Base-by-base conservation (phyloP, 2,329 filamentous ascomycete species). In the Penicillium crustosum region DNA sequence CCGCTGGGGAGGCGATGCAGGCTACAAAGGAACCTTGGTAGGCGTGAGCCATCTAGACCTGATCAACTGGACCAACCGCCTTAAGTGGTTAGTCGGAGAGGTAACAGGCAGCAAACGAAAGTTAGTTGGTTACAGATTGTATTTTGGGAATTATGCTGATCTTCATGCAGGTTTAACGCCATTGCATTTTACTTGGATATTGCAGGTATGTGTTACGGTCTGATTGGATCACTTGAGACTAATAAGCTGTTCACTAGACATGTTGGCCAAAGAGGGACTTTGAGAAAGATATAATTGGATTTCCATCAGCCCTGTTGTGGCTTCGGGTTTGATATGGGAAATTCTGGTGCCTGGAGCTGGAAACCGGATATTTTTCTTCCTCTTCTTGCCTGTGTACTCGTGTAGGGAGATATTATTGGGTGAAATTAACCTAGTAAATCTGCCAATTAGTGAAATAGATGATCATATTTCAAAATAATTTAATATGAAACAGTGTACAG, bases 221-320 rank as follows among this genome's bases (percentile, higher is more conserved):
- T 42, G 27, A 41, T 39, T 41, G 41, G 44, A 53, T 58, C 19
- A 33, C 17, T 53, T 10, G 36, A 48, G 23, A 42, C 49, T 61
- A 23, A 52, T 29, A 27, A 29, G 25, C 7, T 51, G 35, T 13
- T 31, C 36, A 51, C 31, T 60, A 71, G 76, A 90, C 67, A 90
- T 89, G 87, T 75, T 91, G 49, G 86, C 88, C 2, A 88, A 86
- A 66, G 87, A 90, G 68, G 86, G 84, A 2, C 65, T 79, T 17
- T 79, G 62, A 75, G 12, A 44, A 31, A 23, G 62, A 53, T 66
- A 60, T 58, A 61, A 64, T 31, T 58, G 42, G 43, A 38, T 21
- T 38, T 17, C 23, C 27, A 21, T 48, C 43, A 48, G 49, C 55
- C 49, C n/a, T 53, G 48, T 31, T 23, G 45, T 38, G 53, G 53